Evolutionary conservation across 1,284 basidiomycete species (phyloP).

Genomic region (Vanrija sp.): DNA sequence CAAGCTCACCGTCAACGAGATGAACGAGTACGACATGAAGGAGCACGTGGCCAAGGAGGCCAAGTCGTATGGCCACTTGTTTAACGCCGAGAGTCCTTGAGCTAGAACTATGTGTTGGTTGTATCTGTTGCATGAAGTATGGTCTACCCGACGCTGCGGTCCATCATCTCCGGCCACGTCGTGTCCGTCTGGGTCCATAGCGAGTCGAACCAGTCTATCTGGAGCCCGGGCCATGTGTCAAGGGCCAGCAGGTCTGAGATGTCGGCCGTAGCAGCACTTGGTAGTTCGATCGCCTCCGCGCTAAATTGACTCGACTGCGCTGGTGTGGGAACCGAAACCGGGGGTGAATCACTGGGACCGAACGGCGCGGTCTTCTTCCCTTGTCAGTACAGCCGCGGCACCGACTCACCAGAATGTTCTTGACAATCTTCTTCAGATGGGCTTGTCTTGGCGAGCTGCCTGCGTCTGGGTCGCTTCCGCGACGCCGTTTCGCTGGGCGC

Average conservation of each 20-base stretch:
- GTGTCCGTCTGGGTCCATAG: conserved; percentile 10
- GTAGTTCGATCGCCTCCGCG: not conserved
- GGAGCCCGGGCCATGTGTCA: not conserved
- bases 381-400: not conserved
- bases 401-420: conserved; percentile 4
- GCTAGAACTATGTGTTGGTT: too few relatives aligned
- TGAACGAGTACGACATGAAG: conserved; percentile 40
- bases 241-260: not conserved
- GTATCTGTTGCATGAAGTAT: too few relatives aligned
- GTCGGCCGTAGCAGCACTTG: not conserved
- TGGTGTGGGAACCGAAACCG: not conserved
- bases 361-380: conserved; percentile 1
- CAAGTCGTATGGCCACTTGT: conserved; percentile 9
- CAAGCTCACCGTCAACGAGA: conserved; percentile 40
- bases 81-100: not conserved
- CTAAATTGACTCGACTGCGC: too few relatives aligned
- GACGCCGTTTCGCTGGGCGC: conserved; percentile 1
- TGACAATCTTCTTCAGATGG: conserved; percentile 7
- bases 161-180: not conserved
- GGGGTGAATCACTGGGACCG: not conserved
- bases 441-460: not conserved
- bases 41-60: conserved; percentile 23
- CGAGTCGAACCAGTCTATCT: conserved; percentile 10
- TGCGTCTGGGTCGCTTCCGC: not conserved
- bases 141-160: too few relatives aligned